Conservation (phyloP, 805 yeast genomes). For the Naumovozyma dairenensis region DNA sequence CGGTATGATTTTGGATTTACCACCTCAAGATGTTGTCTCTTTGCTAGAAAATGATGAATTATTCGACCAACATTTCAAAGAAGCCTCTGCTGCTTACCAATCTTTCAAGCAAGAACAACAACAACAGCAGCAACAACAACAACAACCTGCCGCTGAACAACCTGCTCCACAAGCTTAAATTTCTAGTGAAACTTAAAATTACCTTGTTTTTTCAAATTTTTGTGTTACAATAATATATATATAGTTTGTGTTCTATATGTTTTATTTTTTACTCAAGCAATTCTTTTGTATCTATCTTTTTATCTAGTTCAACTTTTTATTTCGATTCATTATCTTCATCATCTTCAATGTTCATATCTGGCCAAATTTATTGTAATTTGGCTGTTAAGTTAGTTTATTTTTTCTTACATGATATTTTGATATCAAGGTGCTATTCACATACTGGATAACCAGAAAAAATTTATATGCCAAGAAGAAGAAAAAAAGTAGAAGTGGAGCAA, state of each 20-base stretch:
- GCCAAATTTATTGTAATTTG: too few species aligned
- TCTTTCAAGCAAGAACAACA: conserved; percentile 59
- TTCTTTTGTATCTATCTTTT: too few species aligned
- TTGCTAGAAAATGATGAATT: conserved; percentile 83
- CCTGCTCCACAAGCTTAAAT: conserved; percentile 1
- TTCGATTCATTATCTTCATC: too few species aligned
- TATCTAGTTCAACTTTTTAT: too few species aligned
- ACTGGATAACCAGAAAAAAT: too few species aligned
- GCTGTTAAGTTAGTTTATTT: too few species aligned
- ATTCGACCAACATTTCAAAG: conserved; percentile 84
- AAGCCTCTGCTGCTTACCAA: conserved; percentile 90
- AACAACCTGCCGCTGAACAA: conserved; percentile 2
- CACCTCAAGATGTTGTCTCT: conserved; percentile 79
- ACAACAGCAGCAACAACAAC: conserved; percentile 14
- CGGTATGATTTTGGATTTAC: conserved; percentile 96
- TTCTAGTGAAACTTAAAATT: background rate
- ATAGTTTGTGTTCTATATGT: background rate
- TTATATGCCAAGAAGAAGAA: too few species aligned
- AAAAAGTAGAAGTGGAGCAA: too few species aligned
- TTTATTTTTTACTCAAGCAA: background rate
- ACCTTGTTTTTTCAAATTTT: background rate
- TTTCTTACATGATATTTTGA: too few species aligned
- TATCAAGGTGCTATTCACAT: too few species aligned
- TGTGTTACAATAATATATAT: background rate
- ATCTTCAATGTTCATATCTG: too few species aligned